Conservation (phyloP, 179 eudicot genomes). For the Beta lomatogona region DNA sequence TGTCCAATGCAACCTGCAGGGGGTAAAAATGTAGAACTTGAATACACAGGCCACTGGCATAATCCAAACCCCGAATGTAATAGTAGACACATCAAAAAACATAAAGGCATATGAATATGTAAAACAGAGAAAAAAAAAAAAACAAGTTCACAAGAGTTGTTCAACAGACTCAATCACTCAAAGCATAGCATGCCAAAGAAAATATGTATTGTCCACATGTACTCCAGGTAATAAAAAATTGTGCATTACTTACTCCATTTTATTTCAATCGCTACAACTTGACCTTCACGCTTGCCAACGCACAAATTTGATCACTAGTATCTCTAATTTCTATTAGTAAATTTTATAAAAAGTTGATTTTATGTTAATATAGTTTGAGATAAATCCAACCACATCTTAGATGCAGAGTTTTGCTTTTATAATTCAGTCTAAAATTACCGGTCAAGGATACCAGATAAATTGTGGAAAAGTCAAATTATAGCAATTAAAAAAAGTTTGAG, state of each 20-base stretch:
- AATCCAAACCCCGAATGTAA: neutral
- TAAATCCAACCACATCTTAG: too few relatives aligned
- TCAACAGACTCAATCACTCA: neutral
- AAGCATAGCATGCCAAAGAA: neutral
- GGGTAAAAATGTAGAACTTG: neutral
- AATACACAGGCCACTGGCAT: neutral
- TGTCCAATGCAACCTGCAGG: constrained; percentile 89
- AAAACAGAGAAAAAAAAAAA: neutral
- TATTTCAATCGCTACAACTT: too few relatives aligned
- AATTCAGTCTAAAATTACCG: too few relatives aligned
- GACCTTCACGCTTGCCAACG: too few relatives aligned
- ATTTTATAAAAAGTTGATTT: too few relatives aligned
- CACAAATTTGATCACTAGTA: too few relatives aligned
- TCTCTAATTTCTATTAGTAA: too few relatives aligned
- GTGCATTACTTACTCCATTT: too few relatives aligned
- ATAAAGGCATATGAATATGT: neutral
- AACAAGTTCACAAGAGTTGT: neutral
- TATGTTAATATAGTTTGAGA: too few relatives aligned
- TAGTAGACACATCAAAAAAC: neutral
- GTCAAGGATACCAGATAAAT: too few relatives aligned
- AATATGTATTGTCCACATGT: constrained; percentile 21
- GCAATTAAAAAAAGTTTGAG: constrained; percentile 12
- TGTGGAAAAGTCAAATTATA: too few relatives aligned
- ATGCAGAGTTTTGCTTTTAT: too few relatives aligned
- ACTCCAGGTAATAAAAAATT: constrained; percentile 11